These are phyloP conservation scores for Auricularia cornea DNA, from an alignment of 768 basidiomycete genomes.

Conservation along the genomic window DNA sequence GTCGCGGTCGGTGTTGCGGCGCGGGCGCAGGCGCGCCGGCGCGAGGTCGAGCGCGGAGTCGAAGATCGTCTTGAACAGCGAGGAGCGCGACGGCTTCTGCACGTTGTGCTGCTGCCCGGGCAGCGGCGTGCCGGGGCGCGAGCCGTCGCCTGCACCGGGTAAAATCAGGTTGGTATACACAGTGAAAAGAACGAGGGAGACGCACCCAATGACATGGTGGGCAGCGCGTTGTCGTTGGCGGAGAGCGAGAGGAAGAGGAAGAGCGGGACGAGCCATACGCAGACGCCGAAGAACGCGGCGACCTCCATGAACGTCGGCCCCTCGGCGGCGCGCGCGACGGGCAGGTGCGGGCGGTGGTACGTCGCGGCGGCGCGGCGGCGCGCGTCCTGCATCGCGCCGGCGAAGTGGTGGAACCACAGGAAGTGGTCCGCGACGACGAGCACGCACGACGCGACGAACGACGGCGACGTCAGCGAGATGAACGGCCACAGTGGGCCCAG, in stretches of 20 bases:
- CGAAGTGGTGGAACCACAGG: conserved; percentile 94
- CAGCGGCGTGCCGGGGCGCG: conserved; percentile 15
- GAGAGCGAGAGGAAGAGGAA: conserved; percentile 94
- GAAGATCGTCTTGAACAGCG: conserved; percentile 18
- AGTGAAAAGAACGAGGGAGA: conserved; percentile 1
- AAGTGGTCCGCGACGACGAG: conserved; percentile 89
- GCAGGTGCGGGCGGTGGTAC: conserved; percentile 31
- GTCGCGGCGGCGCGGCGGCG: conserved; percentile 38
- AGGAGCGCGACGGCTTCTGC: conserved; percentile 32
- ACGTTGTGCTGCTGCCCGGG: conserved; percentile 12
- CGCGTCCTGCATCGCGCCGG: conserved; percentile 57
- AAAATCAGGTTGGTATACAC: conserved; percentile 3
- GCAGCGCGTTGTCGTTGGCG: conserved; percentile 94
- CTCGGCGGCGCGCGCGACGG: conserved; percentile 21
- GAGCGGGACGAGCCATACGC: conserved; percentile 84
- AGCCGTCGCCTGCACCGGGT: conserved; percentile 1
- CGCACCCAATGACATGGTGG: conserved; percentile 47
- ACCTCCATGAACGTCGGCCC: conserved; percentile 54
- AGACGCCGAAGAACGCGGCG: conserved; percentile 74
- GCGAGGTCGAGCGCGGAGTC: background rate
- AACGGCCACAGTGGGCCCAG: conserved; percentile 86
- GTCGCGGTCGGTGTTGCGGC: background rate
- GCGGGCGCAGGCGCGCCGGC: background rate
- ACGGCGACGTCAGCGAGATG: conserved; percentile 78
- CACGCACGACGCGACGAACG: conserved; percentile 78